Evolutionary conservation across 2,329 filamentous ascomycete species (phyloP).

Genomic region (Scedosporium apiospermum): DNA sequence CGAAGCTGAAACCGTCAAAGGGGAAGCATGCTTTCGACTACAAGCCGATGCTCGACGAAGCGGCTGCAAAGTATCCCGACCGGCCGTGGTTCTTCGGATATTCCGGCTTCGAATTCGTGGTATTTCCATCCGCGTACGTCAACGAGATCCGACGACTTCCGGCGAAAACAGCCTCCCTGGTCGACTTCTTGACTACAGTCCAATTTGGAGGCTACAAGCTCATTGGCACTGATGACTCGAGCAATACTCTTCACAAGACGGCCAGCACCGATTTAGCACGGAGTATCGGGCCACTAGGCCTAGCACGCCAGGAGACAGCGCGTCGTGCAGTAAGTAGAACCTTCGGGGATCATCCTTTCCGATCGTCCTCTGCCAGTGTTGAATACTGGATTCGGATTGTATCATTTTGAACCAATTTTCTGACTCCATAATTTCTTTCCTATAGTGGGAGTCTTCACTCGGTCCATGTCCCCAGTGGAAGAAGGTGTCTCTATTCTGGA

Average conservation of each 20-base stretch:
- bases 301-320: constrained; percentile 1
- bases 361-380: not conserved
- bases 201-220: constrained; percentile 3
- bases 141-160: constrained; percentile 2
- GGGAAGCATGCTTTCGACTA: constrained; percentile 4
- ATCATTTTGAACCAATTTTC: not conserved
- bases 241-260: constrained; percentile 4
- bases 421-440: not conserved
- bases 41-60: constrained; percentile 4
- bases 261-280: constrained; percentile 3
- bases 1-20: constrained; percentile 2
- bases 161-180: not conserved
- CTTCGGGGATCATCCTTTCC: not conserved
- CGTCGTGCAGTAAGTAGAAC: not conserved
- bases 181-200: constrained; percentile 4
- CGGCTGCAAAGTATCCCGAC: not conserved
- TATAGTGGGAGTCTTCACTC: not conserved
- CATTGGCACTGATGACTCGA: constrained; percentile 4
- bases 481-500: constrained; percentile 4
- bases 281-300: constrained; percentile 1
- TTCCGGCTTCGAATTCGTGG: constrained; percentile 3
- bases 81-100: constrained; percentile 3
- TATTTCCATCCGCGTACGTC: constrained; percentile 2
- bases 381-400: too few relatives aligned
- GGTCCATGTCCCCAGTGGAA: not conserved